Evolutionary conservation across 2,329 filamentous ascomycete species (phyloP).

Genomic region (Sporothrix sp.): DNA sequence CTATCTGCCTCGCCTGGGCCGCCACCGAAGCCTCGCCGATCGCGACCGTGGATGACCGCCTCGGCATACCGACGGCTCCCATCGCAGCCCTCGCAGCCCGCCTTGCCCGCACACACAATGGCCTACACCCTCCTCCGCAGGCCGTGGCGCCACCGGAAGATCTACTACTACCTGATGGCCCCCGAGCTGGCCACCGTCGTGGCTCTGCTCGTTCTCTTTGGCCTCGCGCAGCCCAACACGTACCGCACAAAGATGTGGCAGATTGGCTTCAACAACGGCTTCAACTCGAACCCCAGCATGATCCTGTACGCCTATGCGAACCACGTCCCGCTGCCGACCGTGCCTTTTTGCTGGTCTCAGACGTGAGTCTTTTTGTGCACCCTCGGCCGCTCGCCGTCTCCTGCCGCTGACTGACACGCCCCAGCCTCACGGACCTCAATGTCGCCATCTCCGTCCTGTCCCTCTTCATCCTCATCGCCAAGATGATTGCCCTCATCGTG

Average conservation of each 20-base stretch:
- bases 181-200: conserved; percentile 58
- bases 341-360: conserved; percentile 63
- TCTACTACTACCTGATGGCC: conserved; percentile 53
- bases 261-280: conserved; percentile 58
- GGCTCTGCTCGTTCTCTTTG: conserved; percentile 58
- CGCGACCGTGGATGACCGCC: background rate
- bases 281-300: conserved; percentile 64
- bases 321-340: conserved; percentile 48
- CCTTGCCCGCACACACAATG: conserved; percentile 22
- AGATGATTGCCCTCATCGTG: conserved; percentile 60
- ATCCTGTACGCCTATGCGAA: conserved; percentile 67
- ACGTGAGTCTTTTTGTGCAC: conserved; percentile 45
- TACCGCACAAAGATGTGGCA: conserved; percentile 65
- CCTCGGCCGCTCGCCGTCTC: too few relatives aligned
- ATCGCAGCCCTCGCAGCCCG: background rate
- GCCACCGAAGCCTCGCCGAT: too few relatives aligned
- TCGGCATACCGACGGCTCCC: background rate
- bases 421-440: conserved; percentile 62
- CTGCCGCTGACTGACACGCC: too few relatives aligned
- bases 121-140: conserved; percentile 49
- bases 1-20: too few relatives aligned
- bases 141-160: conserved; percentile 47
- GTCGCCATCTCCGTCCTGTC: conserved; percentile 66
- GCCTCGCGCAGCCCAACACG: conserved; percentile 61
- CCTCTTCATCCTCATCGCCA: conserved; percentile 65